Evolutionary conservation across 1,284 basidiomycete genomes (phyloP).

Genomic region (Thecaphora thlaspeos): DNA sequence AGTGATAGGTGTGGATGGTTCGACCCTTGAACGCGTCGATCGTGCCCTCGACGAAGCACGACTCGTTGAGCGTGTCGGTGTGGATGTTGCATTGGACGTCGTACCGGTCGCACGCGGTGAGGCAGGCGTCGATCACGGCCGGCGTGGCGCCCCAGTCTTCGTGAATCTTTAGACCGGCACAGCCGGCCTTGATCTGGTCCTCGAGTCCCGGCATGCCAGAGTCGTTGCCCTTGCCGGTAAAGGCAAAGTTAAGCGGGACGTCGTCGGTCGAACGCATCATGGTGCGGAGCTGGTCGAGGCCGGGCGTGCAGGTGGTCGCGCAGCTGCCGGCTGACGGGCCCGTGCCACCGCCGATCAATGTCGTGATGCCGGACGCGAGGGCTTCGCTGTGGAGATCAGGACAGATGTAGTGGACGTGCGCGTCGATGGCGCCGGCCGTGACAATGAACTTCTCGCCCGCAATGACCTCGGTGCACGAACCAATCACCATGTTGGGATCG

Average conservation of each 20-base stretch:
- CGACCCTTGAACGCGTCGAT: conserved; percentile 84
- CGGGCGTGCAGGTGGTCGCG: conserved; percentile 91
- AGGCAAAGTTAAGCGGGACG: conserved; percentile 85
- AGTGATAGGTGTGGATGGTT: conserved; percentile 78
- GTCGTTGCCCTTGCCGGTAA: conserved; percentile 81
- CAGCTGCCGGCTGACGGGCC: conserved; percentile 86
- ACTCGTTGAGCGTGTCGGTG: conserved; percentile 72
- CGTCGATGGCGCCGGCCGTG: conserved; percentile 90
- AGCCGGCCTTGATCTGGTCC: conserved; percentile 84
- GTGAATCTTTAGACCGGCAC: conserved; percentile 88
- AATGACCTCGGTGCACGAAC: conserved; percentile 65
- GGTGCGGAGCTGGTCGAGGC: conserved; percentile 46
- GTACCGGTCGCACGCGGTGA: conserved; percentile 83
- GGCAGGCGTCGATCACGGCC: conserved; percentile 71
- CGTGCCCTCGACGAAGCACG: conserved; percentile 87
- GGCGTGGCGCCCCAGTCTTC: conserved; percentile 99
- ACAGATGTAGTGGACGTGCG: conserved; percentile 79
- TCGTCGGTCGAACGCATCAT: conserved; percentile 70
- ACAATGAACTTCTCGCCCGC: conserved; percentile 91
- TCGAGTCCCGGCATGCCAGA: conserved; percentile 69
- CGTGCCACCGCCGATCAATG: conserved; percentile 65
- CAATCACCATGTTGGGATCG: conserved; percentile 65
- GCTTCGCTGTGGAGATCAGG: conserved; percentile 69
- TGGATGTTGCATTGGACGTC: conserved; percentile 98
- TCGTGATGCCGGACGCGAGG: conserved; percentile 61